Percentiles rank a stretch among this genome's conserved stretches.
phyloP scores from a whole-genome alignment of 257 asterid species.

The Cynanchum wilfordii region DNA sequence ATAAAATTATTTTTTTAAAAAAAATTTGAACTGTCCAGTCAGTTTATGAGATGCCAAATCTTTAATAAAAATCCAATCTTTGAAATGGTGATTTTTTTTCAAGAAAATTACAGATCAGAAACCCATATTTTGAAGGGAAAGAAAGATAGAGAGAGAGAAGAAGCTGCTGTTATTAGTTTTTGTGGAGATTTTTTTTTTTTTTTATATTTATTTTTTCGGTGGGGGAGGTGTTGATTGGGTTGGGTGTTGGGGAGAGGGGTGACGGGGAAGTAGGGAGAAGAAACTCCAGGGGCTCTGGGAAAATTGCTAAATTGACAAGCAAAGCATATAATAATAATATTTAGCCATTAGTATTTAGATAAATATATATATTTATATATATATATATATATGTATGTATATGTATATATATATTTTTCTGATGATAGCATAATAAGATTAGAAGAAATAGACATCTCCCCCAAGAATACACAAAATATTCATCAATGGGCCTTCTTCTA shows the following conservation, averaged over 20 bases:
- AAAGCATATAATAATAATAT: slow-evolving; percentile 1
- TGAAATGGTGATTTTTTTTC: not conserved
- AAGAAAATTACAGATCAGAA: not conserved
- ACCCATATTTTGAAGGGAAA: not conserved
- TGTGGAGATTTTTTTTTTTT: too few relatives aligned
- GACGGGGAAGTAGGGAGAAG: not conserved
- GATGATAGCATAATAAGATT: not conserved
- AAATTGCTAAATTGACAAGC: not conserved
- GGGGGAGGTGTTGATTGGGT: not conserved
- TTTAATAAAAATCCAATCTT: not conserved
- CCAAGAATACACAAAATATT: slow-evolving; percentile 3
- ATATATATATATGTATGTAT: too few relatives aligned
- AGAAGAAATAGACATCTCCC: not conserved
- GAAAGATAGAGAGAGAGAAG: too few relatives aligned
- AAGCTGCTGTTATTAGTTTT: too few relatives aligned
- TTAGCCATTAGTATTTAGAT: not conserved
- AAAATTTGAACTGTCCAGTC: too few relatives aligned
- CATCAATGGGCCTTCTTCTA: not conserved
- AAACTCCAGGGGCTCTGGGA: not conserved
- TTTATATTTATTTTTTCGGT: too few relatives aligned
- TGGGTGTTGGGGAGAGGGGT: not conserved
- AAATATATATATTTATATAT: too few relatives aligned
- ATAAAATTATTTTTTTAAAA: too few relatives aligned
- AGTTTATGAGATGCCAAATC: too few relatives aligned
- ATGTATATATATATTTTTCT: not conserved